Percentiles rank a stretch among this genome's conserved stretches.
phyloP scores from a whole-genome alignment of 2,329 filamentous ascomycete genomes.

The Cryphonectria carpinicola region DNA sequence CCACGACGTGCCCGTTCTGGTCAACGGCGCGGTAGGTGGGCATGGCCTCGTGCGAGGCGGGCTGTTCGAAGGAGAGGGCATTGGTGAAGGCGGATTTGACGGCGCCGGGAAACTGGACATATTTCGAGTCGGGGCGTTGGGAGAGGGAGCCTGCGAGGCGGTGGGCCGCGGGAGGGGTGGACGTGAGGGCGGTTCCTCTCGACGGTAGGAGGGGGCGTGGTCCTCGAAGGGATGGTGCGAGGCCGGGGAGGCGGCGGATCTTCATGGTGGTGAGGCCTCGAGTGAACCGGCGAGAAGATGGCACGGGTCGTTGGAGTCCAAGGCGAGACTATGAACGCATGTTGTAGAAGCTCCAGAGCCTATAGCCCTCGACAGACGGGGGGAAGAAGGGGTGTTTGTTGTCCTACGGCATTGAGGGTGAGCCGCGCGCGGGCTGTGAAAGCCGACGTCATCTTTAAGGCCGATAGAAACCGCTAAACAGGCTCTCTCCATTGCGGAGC shows the following conservation, averaged over 20 bases:
- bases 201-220: conserved; percentile 27
- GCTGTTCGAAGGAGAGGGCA: conserved; percentile 75
- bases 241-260: conserved; percentile 26
- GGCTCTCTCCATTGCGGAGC: conserved; percentile 4
- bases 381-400: not conserved
- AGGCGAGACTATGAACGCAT: not conserved
- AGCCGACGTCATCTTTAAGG: conserved; percentile 24
- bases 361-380: not conserved
- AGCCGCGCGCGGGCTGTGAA: conserved; percentile 1
- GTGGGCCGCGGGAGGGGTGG: conserved; percentile 31
- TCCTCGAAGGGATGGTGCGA: conserved; percentile 23
- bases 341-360: not conserved
- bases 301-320: not conserved
- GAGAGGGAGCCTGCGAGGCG: conserved; percentile 55
- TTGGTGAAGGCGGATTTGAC: conserved; percentile 92
- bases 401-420: conserved; percentile 11
- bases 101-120: conserved; percentile 86
- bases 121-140: conserved; percentile 58
- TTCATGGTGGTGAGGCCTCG: conserved; percentile 23
- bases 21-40: conserved; percentile 92
- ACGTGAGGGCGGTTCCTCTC: conserved; percentile 11
- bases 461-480: conserved; percentile 26
- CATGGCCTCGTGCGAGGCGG: conserved; percentile 73
- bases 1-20: conserved; percentile 82
- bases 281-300: not conserved